These are phyloP conservation scores for Russula sp. DNA, from an alignment of 768 basidiomycete species.

Conservation along the genomic window DNA sequence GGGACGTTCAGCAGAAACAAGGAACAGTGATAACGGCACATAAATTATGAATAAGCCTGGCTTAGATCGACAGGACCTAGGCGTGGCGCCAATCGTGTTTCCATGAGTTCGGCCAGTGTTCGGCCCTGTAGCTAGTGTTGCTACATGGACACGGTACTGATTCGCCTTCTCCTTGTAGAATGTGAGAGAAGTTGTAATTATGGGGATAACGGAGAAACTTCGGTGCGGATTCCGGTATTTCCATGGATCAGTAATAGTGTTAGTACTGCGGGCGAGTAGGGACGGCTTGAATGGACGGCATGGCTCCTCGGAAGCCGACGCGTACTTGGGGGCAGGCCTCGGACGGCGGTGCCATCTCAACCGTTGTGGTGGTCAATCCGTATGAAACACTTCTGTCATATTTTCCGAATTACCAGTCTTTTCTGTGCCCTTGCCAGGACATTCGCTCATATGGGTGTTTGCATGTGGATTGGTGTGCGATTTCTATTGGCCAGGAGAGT, in stretches of 20 bases:
- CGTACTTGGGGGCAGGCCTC: background rate
- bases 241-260: background rate
- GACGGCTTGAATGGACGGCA: no score
- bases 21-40: background rate
- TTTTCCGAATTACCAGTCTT: no score
- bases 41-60: background rate
- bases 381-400: no score
- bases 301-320: background rate
- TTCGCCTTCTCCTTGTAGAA: constrained; percentile 11
- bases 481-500: background rate
- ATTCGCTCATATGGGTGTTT: no score
- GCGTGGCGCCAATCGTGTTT: background rate
- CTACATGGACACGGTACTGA: background rate
- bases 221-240: constrained; percentile 16
- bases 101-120: constrained; percentile 8
- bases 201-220: constrained; percentile 8
- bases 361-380: background rate
- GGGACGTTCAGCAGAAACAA: background rate
- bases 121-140: background rate
- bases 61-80: background rate
- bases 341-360: background rate
- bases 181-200: background rate
- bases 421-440: no score
- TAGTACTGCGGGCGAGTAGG: background rate
- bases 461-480: background rate